Conservation (phyloP, 768 basidiomycete species). For the Auricularia heimuer region DNA sequence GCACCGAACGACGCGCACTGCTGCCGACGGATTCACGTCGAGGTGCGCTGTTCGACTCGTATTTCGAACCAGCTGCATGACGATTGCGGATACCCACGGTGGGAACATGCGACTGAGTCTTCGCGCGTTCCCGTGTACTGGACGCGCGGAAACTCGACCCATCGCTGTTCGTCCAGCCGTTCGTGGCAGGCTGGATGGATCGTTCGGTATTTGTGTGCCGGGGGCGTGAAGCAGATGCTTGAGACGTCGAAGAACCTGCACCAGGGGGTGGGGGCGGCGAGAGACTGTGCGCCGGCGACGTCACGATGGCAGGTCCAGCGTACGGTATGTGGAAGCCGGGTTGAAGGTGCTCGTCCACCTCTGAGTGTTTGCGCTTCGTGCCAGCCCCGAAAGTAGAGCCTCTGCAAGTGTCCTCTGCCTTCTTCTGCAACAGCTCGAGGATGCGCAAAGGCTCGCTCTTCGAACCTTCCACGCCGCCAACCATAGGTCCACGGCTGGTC, state of each 20-base stretch:
- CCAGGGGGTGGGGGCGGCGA: background rate
- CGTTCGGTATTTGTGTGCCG: background rate
- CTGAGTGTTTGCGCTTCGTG: conserved; percentile 35
- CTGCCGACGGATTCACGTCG: background rate
- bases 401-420: conserved; percentile 24
- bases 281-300: conserved; percentile 8
- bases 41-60: background rate
- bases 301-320: conserved; percentile 27
- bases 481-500: conserved; percentile 23
- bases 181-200: background rate
- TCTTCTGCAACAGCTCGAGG: conserved; percentile 30
- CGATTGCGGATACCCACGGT: conserved; percentile 3
- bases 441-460: conserved; percentile 31
- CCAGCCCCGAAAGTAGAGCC: conserved; percentile 15
- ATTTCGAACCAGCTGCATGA: background rate
- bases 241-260: background rate
- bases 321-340: conserved; percentile 35
- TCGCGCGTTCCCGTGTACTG: background rate
- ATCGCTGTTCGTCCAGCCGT: background rate
- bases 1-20: background rate
- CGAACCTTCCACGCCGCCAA: conserved; percentile 23
- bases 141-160: background rate
- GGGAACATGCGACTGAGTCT: conserved; percentile 4
- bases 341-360: conserved; percentile 21
- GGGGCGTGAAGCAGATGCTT: background rate